phyloP scores from a whole-genome alignment of 2,329 filamentous ascomycete genomes.

The Aspergillus fructus region DNA sequence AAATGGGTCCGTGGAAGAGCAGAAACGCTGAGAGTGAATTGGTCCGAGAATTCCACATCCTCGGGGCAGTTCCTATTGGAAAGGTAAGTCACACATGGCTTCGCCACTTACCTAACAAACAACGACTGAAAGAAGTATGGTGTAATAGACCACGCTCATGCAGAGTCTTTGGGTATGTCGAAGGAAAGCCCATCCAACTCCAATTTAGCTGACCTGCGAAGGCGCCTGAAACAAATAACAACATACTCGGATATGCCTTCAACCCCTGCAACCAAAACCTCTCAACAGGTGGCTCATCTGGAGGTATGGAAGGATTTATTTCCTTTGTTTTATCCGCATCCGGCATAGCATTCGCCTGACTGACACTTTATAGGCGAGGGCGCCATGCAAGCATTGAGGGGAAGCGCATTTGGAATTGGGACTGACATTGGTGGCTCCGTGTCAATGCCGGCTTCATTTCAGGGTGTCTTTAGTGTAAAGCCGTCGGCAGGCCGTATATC shows the following conservation, averaged over 20 bases:
- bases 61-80: constrained; percentile 10
- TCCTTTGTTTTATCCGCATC: neutral
- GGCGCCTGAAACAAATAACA: constrained; percentile 12
- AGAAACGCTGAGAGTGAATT: constrained; percentile 5
- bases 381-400: constrained; percentile 11
- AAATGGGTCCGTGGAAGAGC: constrained; percentile 1
- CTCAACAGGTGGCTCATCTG: constrained; percentile 10
- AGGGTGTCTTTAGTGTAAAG: constrained; percentile 8
- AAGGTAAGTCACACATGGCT: constrained; percentile 5
- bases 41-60: constrained; percentile 7
- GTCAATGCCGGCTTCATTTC: constrained; percentile 10
- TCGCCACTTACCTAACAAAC: constrained; percentile 1
- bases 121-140: constrained; percentile 5
- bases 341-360: neutral
- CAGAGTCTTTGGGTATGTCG: constrained; percentile 11
- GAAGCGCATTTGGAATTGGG: constrained; percentile 11
- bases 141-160: constrained; percentile 8
- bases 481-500: constrained; percentile 10
- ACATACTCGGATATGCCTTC: constrained; percentile 12
- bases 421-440: constrained; percentile 11
- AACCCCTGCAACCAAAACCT: constrained; percentile 9
- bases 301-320: constrained; percentile 2
- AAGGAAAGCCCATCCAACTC: neutral
- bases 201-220: neutral
- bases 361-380: constrained; percentile 8